Conservation (phyloP, 208 protist genomes). For the Leishmania aethiopica region DNA sequence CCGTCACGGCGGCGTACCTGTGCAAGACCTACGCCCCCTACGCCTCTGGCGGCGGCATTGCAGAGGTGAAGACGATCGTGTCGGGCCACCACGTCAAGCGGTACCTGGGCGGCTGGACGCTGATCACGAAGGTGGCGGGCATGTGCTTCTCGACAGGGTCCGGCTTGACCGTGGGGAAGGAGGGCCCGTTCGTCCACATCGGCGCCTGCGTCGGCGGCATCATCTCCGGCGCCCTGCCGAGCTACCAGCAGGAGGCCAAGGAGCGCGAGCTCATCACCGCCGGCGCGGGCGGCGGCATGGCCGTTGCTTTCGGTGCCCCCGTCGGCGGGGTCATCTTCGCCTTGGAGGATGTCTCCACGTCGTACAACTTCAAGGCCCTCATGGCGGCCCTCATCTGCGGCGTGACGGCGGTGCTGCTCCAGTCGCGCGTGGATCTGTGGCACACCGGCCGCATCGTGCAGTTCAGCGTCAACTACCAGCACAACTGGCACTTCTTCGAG, state of each 20-base stretch:
- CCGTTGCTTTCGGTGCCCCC: constrained; percentile 79
- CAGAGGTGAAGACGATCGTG: constrained; percentile 91
- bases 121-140: constrained; percentile 76
- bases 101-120: constrained; percentile 77
- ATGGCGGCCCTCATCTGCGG: constrained; percentile 89
- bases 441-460: constrained; percentile 78
- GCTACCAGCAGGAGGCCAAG: constrained; percentile 63
- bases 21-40: constrained; percentile 77
- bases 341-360: constrained; percentile 79
- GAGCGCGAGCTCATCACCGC: constrained; percentile 73
- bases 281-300: constrained; percentile 67
- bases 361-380: constrained; percentile 88
- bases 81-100: constrained; percentile 67
- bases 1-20: constrained; percentile 49
- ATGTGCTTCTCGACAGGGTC: constrained; percentile 79
- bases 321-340: constrained; percentile 81
- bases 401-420: constrained; percentile 78
- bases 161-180: constrained; percentile 83
- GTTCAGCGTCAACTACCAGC: constrained; percentile 86
- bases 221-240: constrained; percentile 58
- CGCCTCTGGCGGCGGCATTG: constrained; percentile 83
- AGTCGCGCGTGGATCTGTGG: constrained; percentile 74
- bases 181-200: constrained; percentile 92
- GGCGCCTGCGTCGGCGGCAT: constrained; percentile 76
- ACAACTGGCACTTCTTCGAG: constrained; percentile 86